Conservation (phyloP, 768 basidiomycete genomes). For the Chalciporus piperatus region DNA sequence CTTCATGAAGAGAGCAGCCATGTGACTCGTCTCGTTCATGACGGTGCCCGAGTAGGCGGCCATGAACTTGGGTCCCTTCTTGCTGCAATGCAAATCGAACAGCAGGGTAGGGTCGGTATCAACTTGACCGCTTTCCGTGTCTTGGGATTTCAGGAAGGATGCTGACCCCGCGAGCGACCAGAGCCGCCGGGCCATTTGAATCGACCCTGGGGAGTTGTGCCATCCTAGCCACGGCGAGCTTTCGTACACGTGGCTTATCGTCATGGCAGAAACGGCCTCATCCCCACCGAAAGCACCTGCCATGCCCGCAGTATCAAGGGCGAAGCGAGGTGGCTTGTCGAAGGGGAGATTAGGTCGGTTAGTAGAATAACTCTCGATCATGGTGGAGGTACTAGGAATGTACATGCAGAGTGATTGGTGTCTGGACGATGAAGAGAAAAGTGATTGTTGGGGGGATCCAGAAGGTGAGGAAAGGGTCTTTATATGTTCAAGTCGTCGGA, state of each 20-base stretch:
- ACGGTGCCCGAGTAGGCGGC: slow-evolving; percentile 6
- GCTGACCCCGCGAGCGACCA: slow-evolving; percentile 17
- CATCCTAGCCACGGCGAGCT: slow-evolving; percentile 28
- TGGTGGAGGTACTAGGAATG: no score
- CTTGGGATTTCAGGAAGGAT: slow-evolving; percentile 9
- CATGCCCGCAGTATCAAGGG: slow-evolving; percentile 26
- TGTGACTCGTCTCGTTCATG: slow-evolving; percentile 6
- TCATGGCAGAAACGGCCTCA: slow-evolving; percentile 33
- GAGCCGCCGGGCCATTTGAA: slow-evolving; percentile 25
- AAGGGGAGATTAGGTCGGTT: no score
- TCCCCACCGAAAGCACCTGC: slow-evolving; percentile 32
- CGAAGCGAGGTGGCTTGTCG: neutral
- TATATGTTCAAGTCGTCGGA: no score
- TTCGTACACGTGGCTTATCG: slow-evolving; percentile 24
- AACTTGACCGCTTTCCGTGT: slow-evolving; percentile 8
- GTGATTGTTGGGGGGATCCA: no score
- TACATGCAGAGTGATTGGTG: no score
- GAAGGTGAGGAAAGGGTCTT: no score
- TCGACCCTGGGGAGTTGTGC: slow-evolving; percentile 35
- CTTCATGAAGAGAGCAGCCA: slow-evolving; percentile 4
- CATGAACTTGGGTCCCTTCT: slow-evolving; percentile 6
- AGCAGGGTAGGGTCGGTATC: neutral
- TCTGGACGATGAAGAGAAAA: no score
- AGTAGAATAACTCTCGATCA: no score
- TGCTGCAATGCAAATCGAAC: slow-evolving; percentile 6